Base-by-base conservation (phyloP, 345 rosid species). In the Eucalyptus tenuipes region DNA sequence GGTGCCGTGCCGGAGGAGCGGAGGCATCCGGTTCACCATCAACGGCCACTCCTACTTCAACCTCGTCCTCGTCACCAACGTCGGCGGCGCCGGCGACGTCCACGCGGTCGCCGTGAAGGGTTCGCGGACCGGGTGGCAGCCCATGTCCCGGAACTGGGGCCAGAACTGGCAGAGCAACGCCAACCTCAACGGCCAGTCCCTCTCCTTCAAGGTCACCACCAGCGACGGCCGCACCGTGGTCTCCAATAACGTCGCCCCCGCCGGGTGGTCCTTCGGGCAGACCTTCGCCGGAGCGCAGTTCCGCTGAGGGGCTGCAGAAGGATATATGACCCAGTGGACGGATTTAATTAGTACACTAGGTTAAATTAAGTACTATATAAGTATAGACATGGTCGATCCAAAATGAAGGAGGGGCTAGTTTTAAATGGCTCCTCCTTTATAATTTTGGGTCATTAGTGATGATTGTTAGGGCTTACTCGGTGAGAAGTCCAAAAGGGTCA, bases 31-130 rank as follows among this genome's bases (percentile, higher is more conserved):
- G 90, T 96, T 96, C 92, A 94, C 97, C 29, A 90, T 96, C 88
- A 96, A 96, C 86, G 98, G 98, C 75, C 98, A 96, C 85, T 94
- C 98, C 85, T 96, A 96, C 94, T 96, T 96, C 93, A 96, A 96
- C 91, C 90, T 96, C 4, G 94, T 96, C 50, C 92, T 96, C 22
- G 95, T 96, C 68, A 95, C 97, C 20, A 96, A 96, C 92, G 98
- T 96, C 2, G 98, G 98, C 61, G 98, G 95, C 47, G 98, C 98
- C 7, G 98, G 98, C 24, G 98, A 96, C 80, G 97, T 95, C 12
- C 95, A 93, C 88, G 87, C 97, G 1, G 98, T 48, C 85, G 80
- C 92, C 52, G 88, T 95, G 87, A 96, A 96, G 88, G 98, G 98
- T 2, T 94, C 97, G 10, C 93, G 92, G 88, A 94, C 95, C 3